Base-by-base conservation (phyloP, 176 grass and related monocot genomes). In the Avena insularis region DNA sequence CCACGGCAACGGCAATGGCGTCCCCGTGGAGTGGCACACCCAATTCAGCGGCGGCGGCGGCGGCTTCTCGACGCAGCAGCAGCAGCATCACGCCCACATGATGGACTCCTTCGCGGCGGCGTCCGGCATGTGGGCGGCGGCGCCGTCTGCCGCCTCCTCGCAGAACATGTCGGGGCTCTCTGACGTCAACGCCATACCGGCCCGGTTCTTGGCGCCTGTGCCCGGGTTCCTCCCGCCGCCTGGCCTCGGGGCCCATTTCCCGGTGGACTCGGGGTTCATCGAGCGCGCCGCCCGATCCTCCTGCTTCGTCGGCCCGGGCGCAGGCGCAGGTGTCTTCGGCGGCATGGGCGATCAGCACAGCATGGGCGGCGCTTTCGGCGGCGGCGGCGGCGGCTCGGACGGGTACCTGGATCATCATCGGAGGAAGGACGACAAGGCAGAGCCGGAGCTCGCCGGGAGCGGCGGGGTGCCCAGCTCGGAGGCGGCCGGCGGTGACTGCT, bases 261-360 rank as follows among this genome's bases (percentile, higher is more conserved):
- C 92, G 0, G 84, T 88, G 13, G 94, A 97, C 85, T 85, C 97
- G 6, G 91, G 86, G 61, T 99, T 99, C 87, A 99, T 94, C 81
- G 89, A 93, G 81, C 88, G 89, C 20, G 89, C 94, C 6, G 92
- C 92, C 48, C 86, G 92, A 75, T 92, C 93, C 35, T 93, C 97
- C 1, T 93, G 94, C 87, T 99, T 94, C 56, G 54, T 81, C 56
- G 79, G 74, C 25, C 73, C 73, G 8, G 73, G 73, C 49, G 68
- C n/a, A 27, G 59, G 81, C 2, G 85, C 65, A 2, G 85, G 71
- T 12, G 75, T 82, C 40, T 43, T 43, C 40, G 40, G 40, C 5
- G 40, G 40, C 40, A 43, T 43, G 40, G 40, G 0, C 6, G 40
- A 43, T 43, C 40, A 43, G 40, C 40, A 43, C 40, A 35, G 33